These are phyloP conservation scores for Omphalotus guepiniiformis DNA, from an alignment of 768 basidiomycete genomes.

Conservation along the genomic window DNA sequence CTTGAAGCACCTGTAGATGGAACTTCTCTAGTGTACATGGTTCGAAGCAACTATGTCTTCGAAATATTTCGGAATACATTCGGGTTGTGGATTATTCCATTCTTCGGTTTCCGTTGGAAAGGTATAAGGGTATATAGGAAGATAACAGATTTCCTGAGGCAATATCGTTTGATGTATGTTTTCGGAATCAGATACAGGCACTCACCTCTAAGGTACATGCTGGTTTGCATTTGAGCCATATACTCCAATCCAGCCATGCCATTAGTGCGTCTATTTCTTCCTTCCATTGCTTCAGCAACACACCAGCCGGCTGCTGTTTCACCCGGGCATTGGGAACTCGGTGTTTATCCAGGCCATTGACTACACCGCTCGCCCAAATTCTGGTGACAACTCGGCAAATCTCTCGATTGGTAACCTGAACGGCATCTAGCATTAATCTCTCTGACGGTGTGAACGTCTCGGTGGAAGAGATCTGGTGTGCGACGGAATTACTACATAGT, in stretches of 20 bases:
- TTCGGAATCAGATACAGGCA: too few species aligned
- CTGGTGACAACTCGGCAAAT: conserved; percentile 16
- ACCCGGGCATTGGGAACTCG: neutral
- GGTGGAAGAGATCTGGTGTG: conserved; percentile 12
- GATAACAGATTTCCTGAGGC: conserved; percentile 5
- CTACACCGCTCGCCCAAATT: conserved; percentile 18
- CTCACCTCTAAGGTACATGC: neutral
- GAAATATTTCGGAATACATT: too few species aligned
- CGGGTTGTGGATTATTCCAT: too few species aligned
- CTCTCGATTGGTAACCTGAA: conserved; percentile 17
- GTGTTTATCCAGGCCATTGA: conserved; percentile 13
- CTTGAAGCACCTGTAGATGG: too few species aligned
- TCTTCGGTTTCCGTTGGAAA: too few species aligned
- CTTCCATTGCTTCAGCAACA: neutral
- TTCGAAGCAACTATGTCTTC: too few species aligned
- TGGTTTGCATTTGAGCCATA: conserved; percentile 3
- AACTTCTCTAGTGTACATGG: too few species aligned
- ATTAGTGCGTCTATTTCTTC: conserved; percentile 1
- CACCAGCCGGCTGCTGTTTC: neutral
- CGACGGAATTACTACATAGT: conserved; percentile 27
- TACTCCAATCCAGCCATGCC: conserved; percentile 6
- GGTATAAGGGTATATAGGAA: conserved; percentile 5
- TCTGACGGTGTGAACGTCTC: conserved; percentile 15
- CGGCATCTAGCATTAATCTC: conserved; percentile 14
- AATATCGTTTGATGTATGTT: neutral